A percentile compares a stretch with the other conserved stretches of the same genome.
Evolutionary conservation across 2,329 filamentous ascomycete genomes (phyloP).

Genomic region (Aspergillus quadrilineatus): DNA sequence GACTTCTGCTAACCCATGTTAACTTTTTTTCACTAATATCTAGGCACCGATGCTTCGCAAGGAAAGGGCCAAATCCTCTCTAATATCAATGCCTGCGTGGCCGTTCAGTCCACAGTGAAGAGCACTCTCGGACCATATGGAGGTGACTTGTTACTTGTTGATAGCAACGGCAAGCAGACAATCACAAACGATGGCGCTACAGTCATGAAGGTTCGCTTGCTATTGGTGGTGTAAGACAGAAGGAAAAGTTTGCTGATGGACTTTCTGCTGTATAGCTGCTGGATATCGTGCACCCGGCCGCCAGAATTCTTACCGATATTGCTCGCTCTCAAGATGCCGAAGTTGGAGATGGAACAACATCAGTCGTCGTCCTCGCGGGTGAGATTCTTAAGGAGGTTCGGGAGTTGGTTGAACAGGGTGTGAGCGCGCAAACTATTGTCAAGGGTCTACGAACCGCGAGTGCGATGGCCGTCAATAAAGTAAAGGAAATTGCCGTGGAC

Average conservation of each 20-base stretch:
- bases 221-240: background rate
- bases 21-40: constrained; percentile 10
- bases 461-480: constrained; percentile 92
- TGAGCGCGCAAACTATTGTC: constrained; percentile 96
- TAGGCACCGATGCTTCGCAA: constrained; percentile 95
- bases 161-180: constrained; percentile 91
- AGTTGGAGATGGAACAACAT: constrained; percentile 96
- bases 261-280: constrained; percentile 63
- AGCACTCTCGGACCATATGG: constrained; percentile 94
- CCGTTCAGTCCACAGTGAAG: constrained; percentile 93
- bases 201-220: constrained; percentile 81
- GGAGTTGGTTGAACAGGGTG: constrained; percentile 92
- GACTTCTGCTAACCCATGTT: constrained; percentile 21
- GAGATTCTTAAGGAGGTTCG: constrained; percentile 97
- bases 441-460: constrained; percentile 90
- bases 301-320: constrained; percentile 95
- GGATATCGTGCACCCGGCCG: constrained; percentile 96
- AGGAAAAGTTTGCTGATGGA: constrained; percentile 5
- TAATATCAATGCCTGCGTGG: constrained; percentile 97
- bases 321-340: constrained; percentile 98
- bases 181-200: constrained; percentile 99
- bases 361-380: constrained; percentile 93
- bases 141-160: constrained; percentile 92
- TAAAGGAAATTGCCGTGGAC: constrained; percentile 89
- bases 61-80: constrained; percentile 95